Evolutionary conservation across 2,329 filamentous ascomycete species (phyloP).

Genomic region (Calonectria multiphialidica): DNA sequence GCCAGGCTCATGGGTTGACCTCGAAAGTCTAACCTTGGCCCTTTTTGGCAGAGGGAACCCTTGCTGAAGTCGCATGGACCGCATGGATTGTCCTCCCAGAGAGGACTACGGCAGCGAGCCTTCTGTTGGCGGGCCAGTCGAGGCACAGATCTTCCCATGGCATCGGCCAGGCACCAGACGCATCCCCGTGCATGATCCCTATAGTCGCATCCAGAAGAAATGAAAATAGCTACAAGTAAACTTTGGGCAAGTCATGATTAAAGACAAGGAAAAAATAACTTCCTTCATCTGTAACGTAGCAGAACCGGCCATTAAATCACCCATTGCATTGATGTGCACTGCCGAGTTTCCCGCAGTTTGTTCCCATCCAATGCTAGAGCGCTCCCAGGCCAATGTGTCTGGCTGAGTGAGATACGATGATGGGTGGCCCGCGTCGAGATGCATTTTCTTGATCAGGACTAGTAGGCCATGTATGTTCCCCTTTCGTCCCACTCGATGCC

Average conservation of each 20-base stretch:
- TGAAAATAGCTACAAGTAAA: background rate
- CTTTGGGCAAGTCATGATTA: background rate
- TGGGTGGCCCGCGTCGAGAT: background rate
- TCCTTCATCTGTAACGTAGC: conserved; percentile 5
- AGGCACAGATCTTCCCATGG: conserved; percentile 11
- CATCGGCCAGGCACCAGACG: background rate
- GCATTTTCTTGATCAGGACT: conserved; percentile 4
- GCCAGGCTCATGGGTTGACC: background rate
- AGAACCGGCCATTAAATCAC: background rate
- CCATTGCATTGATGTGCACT: background rate
- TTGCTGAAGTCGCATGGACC: conserved; percentile 5
- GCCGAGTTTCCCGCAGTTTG: background rate
- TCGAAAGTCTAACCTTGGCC: background rate
- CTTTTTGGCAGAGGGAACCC: conserved; percentile 6
- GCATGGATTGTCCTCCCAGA: conserved; percentile 12
- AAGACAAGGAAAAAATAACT: background rate
- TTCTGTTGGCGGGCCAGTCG: conserved; percentile 13
- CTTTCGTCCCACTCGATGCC: background rate
- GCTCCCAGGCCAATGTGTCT: background rate
- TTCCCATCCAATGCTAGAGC: background rate
- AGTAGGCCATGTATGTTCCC: background rate
- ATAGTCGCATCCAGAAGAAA: background rate
- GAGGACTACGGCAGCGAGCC: background rate
- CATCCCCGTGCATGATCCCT: background rate
- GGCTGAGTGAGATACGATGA: conserved; percentile 3